Conservation (phyloP, 495 filamentous ascomycete genomes). For the Geoglossum glabrum region DNA sequence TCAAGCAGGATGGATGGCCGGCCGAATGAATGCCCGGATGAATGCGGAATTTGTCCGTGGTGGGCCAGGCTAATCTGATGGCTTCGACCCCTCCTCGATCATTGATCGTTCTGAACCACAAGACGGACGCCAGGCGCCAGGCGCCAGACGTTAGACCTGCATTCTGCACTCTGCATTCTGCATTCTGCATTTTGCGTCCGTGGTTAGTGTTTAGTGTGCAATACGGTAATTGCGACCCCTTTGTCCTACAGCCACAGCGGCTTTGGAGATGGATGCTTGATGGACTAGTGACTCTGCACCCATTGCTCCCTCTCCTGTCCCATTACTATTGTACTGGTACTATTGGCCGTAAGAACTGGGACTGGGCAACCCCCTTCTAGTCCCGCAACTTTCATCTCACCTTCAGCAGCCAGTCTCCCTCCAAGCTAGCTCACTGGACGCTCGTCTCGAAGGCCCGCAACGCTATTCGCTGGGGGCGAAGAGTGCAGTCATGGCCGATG, state of each 20-base stretch:
- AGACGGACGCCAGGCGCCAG: background rate
- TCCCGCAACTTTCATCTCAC: background rate
- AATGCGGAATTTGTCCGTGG: too few relatives aligned
- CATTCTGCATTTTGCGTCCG: background rate
- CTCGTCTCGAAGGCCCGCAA: background rate
- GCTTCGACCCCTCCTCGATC: too few relatives aligned
- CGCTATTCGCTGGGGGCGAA: background rate
- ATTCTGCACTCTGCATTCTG: slow-evolving; percentile 2
- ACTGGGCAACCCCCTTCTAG: background rate
- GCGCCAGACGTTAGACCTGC: background rate
- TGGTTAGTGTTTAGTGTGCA: background rate
- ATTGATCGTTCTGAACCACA: background rate
- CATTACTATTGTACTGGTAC: too few relatives aligned
- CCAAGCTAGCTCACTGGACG: background rate
- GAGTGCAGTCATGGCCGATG: background rate
- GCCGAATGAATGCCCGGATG: too few relatives aligned
- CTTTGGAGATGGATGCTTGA: background rate
- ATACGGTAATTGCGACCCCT: too few relatives aligned
- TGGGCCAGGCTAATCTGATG: too few relatives aligned
- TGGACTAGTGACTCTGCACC: background rate
- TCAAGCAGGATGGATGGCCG: too few relatives aligned
- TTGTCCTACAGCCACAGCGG: too few relatives aligned
- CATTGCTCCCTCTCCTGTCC: background rate
- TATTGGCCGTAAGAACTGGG: background rate
- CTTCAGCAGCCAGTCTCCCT: background rate